phyloP scores from a whole-genome alignment of 2,329 filamentous ascomycete species.

The Aspergillus quadricinctus region DNA sequence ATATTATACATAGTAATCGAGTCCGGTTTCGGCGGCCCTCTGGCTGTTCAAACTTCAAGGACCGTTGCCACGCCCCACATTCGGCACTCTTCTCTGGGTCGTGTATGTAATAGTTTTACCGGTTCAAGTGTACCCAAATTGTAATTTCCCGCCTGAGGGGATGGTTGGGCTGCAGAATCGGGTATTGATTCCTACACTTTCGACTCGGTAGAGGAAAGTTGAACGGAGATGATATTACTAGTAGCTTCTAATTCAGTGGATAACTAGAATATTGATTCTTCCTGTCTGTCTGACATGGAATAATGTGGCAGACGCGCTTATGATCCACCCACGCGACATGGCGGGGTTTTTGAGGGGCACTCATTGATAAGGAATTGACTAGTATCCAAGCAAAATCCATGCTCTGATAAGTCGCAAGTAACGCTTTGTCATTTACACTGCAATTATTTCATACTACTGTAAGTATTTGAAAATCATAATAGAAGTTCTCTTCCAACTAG shows the following conservation, averaged over 20 bases:
- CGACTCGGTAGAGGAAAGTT: not conserved
- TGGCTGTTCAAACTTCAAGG: constrained; percentile 30
- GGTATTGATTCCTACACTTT: not conserved
- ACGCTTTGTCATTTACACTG: not conserved
- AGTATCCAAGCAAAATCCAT: not conserved
- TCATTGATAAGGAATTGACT: constrained; percentile 11
- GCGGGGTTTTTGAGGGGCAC: constrained; percentile 20
- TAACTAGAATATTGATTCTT: not conserved
- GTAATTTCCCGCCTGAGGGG: not conserved
- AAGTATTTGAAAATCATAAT: not conserved
- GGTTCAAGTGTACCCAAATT: not conserved
- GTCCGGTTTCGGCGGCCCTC: constrained; percentile 24
- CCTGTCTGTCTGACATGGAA: not conserved
- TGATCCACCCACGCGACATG: constrained; percentile 20
- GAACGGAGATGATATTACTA: not conserved
- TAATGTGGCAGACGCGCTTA: constrained; percentile 20
- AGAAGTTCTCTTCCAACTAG: too few species aligned
- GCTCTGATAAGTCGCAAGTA: constrained; percentile 15
- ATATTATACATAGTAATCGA: constrained; percentile 9
- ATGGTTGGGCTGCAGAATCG: not conserved
- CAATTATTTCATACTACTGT: not conserved
- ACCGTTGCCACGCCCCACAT: constrained; percentile 32
- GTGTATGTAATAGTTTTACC: not conserved
- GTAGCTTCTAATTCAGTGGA: not conserved
- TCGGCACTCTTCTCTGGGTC: not conserved